phyloP scores from a whole-genome alignment of 495 filamentous ascomycete species.

The Alectoria sarmentosa region DNA sequence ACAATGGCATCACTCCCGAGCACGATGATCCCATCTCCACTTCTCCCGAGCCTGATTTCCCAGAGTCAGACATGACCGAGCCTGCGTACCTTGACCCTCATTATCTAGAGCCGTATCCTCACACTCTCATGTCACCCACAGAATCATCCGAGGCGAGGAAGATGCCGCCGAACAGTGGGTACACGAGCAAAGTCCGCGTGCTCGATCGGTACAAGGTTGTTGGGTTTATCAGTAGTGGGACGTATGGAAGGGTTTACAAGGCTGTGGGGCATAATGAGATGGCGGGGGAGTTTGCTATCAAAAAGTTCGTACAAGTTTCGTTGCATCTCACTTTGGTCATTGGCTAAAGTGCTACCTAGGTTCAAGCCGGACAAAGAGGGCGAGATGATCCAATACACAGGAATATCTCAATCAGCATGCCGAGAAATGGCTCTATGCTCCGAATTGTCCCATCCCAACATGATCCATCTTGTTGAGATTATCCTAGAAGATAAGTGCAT shows the following conservation, averaged over 20 bases:
- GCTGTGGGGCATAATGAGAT: constrained; percentile 73
- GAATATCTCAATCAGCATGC: constrained; percentile 94
- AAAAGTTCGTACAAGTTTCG: constrained; percentile 52
- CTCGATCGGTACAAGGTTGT: constrained; percentile 90
- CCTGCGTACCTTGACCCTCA: constrained; percentile 14
- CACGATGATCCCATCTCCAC: neutral
- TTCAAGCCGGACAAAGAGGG: constrained; percentile 99
- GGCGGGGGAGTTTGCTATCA: constrained; percentile 83
- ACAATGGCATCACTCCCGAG: neutral
- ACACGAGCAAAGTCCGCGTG: constrained; percentile 82
- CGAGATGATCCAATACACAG: constrained; percentile 87
- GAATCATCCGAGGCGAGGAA: constrained; percentile 31
- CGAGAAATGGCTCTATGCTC: constrained; percentile 99
- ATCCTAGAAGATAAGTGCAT: constrained; percentile 99
- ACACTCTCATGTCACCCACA: constrained; percentile 17
- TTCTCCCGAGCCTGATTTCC: neutral
- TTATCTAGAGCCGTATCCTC: constrained; percentile 22
- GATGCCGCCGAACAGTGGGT: constrained; percentile 42
- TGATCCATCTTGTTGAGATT: constrained; percentile 89
- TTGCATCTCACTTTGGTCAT: constrained; percentile 5
- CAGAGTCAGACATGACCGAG: neutral
- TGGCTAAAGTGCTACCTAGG: constrained; percentile 34
- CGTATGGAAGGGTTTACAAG: constrained; percentile 99
- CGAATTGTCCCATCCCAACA: constrained; percentile 81
- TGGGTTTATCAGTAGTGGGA: constrained; percentile 96